Conservation (phyloP, 768 basidiomycete species). For the Tricholoma saponaceum region DNA sequence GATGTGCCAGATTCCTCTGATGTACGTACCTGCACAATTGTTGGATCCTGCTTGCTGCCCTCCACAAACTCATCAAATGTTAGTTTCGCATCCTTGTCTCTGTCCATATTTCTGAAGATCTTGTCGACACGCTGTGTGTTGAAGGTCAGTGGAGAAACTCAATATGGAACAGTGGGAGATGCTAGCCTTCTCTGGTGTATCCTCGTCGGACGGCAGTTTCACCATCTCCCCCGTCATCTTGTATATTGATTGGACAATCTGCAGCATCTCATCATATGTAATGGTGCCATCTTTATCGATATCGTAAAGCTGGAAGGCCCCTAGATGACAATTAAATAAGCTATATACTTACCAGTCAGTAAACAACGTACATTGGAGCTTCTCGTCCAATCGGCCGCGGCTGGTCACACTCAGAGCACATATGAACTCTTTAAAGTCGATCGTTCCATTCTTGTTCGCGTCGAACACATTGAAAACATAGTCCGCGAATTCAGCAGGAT, state of each 20-base stretch:
- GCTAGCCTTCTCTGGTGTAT: conserved; percentile 96
- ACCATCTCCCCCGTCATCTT: conserved; percentile 99
- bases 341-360: conserved; percentile 3
- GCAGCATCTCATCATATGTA: conserved; percentile 98
- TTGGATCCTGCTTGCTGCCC: conserved; percentile 98
- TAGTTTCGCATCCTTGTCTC: conserved; percentile 88
- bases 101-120: conserved; percentile 97
- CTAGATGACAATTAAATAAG: conserved; percentile 40
- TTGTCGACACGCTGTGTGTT: conserved; percentile 86
- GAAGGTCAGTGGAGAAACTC: conserved; percentile 8
- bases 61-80: conserved; percentile 98
- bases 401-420: conserved; percentile 95
- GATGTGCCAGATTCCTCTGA: neutral
- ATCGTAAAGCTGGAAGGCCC: conserved; percentile 99
- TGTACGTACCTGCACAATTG: conserved; percentile 83
- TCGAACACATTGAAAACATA: conserved; percentile 99
- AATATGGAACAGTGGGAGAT: neutral
- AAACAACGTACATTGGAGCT: conserved; percentile 82
- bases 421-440: conserved; percentile 99
- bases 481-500: conserved; percentile 94
- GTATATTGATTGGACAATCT: conserved; percentile 97
- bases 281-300: conserved; percentile 98
- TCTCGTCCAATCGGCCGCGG: conserved; percentile 92
- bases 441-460: conserved; percentile 91
- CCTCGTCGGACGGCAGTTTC: conserved; percentile 95